Evolutionary conservation across 306 rosid species (phyloP).

Genomic region (Glycine soja): DNA sequence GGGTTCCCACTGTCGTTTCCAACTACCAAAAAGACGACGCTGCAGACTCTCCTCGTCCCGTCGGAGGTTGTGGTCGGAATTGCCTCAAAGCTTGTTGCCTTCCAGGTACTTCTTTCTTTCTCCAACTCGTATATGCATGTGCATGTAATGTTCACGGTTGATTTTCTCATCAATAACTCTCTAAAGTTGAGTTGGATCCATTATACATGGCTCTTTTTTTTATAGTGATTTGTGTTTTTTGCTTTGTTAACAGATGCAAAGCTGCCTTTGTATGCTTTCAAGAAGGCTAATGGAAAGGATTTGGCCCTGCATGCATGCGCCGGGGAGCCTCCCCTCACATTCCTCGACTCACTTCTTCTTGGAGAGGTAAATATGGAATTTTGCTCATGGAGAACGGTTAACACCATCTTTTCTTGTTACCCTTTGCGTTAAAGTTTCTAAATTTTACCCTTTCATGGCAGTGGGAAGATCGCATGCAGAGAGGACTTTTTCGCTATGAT

Average conservation of each 20-base stretch:
- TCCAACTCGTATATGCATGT: not conserved
- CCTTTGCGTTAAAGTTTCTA: conserved; percentile 32
- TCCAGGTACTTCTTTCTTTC: conserved; percentile 57
- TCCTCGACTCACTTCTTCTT: conserved; percentile 87
- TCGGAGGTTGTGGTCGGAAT: conserved; percentile 82
- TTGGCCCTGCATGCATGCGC: conserved; percentile 41
- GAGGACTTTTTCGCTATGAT: conserved; percentile 91
- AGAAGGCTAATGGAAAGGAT: conserved; percentile 51
- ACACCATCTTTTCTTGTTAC: not conserved
- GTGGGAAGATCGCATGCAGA: conserved; percentile 98
- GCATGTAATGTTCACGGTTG: not conserved
- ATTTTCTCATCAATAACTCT: not conserved
- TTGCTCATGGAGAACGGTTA: conserved; percentile 21
- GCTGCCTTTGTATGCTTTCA: conserved; percentile 90
- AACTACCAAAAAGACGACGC: conserved; percentile 86
- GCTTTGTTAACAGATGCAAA: conserved; percentile 67
- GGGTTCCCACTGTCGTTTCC: conserved; percentile 92
- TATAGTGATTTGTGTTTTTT: not conserved
- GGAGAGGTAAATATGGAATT: conserved; percentile 62
- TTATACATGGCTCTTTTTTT: not conserved
- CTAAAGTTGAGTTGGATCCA: too few species aligned
- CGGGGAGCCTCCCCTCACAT: conserved; percentile 70
- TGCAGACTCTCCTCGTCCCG: conserved; percentile 58
- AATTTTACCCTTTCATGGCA: conserved; percentile 38
- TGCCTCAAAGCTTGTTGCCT: conserved; percentile 85